These are phyloP conservation scores for Phytophthora constricta DNA, from an alignment of 352 stramenopile species.

Conservation along the genomic window DNA sequence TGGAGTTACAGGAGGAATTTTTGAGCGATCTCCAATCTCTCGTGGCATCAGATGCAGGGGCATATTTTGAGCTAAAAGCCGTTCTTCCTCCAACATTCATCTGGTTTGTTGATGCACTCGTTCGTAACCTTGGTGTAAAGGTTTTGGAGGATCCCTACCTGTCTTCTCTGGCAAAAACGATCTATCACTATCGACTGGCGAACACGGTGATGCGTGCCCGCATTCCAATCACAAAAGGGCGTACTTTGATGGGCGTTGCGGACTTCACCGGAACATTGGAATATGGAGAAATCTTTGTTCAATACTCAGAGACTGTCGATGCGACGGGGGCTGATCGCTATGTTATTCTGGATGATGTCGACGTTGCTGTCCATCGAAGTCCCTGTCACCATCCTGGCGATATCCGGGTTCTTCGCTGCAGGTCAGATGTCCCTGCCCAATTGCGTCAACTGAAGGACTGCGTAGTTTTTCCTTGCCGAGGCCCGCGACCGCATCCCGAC, in stretches of 20 bases:
- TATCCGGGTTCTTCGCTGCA: constrained; percentile 69
- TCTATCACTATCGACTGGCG: constrained; percentile 73
- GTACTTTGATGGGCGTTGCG: constrained; percentile 80
- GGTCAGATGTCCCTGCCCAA: constrained; percentile 48
- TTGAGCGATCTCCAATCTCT: constrained; percentile 58
- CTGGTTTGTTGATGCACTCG: constrained; percentile 47
- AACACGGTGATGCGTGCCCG: constrained; percentile 80
- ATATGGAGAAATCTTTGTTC: constrained; percentile 82
- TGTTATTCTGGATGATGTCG: constrained; percentile 42
- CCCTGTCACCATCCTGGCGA: constrained; percentile 83
- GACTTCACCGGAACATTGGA: constrained; percentile 76
- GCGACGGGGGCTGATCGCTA: constrained; percentile 20
- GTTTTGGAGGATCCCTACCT: constrained; percentile 56
- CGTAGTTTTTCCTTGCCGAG: constrained; percentile 80
- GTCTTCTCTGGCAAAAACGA: constrained; percentile 54
- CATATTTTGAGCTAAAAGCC: constrained; percentile 59
- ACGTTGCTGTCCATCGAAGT: constrained; percentile 77
- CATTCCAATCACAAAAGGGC: constrained; percentile 72
- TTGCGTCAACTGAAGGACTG: constrained; percentile 65
- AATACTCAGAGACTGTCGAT: constrained; percentile 63
- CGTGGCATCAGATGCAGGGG: constrained; percentile 55
- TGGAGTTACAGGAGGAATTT: constrained; percentile 77
- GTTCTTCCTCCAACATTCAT: constrained; percentile 41
- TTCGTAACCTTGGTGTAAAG: constrained; percentile 47
- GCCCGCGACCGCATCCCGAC: constrained; percentile 72